Conservation (phyloP, 768 basidiomycete genomes). For the Russula olivacea region DNA sequence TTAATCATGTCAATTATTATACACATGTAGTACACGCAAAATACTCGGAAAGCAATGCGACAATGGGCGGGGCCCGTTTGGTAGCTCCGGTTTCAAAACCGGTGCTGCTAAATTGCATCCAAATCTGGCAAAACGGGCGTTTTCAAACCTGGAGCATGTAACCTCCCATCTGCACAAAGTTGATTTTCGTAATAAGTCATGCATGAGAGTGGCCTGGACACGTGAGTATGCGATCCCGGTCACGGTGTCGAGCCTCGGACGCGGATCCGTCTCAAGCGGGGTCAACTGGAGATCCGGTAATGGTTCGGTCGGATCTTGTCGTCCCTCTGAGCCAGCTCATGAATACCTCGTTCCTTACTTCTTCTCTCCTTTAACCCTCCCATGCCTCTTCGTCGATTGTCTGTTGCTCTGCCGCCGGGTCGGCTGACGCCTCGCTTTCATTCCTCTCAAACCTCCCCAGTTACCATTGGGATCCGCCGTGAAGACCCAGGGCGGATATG, state of each 20-base stretch:
- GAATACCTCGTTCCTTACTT: not conserved
- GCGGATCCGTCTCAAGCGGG: not conserved
- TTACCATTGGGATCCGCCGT: constrained; percentile 55
- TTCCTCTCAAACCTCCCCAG: constrained; percentile 10
- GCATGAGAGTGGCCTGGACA: no score
- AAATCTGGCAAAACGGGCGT: no score
- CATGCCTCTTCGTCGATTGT: constrained; percentile 20
- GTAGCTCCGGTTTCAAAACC: no score
- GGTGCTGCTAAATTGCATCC: no score
- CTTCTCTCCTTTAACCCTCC: not conserved
- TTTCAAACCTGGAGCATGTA: no score
- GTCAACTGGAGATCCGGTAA: not conserved
- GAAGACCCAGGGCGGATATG: constrained; percentile 79
- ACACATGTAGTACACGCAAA: no score
- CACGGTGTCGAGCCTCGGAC: not conserved
- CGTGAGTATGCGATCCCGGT: not conserved
- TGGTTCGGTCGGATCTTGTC: not conserved
- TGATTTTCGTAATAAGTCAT: no score
- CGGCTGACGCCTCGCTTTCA: not conserved
- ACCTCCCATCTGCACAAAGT: no score
- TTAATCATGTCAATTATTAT: no score
- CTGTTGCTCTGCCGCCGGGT: constrained; percentile 7
- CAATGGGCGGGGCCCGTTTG: no score
- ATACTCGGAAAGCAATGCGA: no score
- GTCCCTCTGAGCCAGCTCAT: not conserved